Evolutionary conservation across 2,329 filamentous ascomycete genomes (phyloP), one percentile per base, ranked within the genome.

Genomic region (Pochonia chlamydosporia): DNA sequence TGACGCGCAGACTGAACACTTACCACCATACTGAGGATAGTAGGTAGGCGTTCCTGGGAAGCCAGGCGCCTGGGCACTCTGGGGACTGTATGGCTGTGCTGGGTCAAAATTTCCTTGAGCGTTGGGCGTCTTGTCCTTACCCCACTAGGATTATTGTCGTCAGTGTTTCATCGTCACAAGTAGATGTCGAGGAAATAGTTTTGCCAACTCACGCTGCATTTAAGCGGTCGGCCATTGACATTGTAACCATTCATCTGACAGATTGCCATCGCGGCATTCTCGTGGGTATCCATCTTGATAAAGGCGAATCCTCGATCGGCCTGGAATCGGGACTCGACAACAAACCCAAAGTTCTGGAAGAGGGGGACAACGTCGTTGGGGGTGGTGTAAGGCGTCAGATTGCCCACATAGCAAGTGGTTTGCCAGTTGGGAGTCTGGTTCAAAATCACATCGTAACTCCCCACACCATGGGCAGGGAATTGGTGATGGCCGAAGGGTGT

Each of bases 281-380:
- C 93, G 63, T 99, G 93, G 6, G 84, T 87, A 66, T 99, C 93
- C 91, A 99, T 96, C 77, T 99, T 99, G 69, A 99, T 89, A 67
- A 99, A 99, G 7, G 93, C 90, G 65, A 99, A 99, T 13, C 93
- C 93, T 57, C 93, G 88, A 66, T 99, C 93, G 47, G 93, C 90
- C 71, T 99, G 93, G 79, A 99, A 95, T 50, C 93, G 88, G 43
- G 92, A 96, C 72, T 99, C 93, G 44, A 95, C 87, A 39, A 99
- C 93, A 61, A 89, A 97, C 48, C 93, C 93, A 64, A 97, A 99
- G 74, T 97, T 97, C 68, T 96, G 89, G 77, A 99, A 99, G 31
- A 99, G 78, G 5, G 93, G 93, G n/a, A 99, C 87, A 26, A 99
- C 82, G 59, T 99, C 93, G 61, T 90, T 91, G 64, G 96, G 91